Base-by-base conservation (phyloP, 1,284 basidiomycete species). In the Amylostereum chailletii region DNA sequence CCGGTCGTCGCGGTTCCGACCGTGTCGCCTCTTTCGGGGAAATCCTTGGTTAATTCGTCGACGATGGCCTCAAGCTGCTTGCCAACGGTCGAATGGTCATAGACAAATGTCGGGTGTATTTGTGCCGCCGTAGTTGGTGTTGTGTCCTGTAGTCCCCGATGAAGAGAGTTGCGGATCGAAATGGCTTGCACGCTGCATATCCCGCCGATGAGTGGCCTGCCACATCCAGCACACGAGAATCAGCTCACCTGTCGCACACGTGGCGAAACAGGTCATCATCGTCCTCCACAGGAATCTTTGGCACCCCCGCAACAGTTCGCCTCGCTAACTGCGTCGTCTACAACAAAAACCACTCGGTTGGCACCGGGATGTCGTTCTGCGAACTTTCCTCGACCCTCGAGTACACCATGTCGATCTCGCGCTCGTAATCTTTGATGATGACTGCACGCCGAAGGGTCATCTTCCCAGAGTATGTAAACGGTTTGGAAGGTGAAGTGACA, bases 241-340 rank as follows among this genome's bases (percentile, higher is more conserved):
- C 19, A 19, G 19, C 19, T 19, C 39, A 66, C 70, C 71, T 72
- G 53, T 74, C 71, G 48, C 68, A 68, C 4, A 71, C 71, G 31
- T 61, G 56, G 26, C 65, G 60, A 55, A 75, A 74, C 4, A 74
- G 53, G 49, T 75, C 71, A 9, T 59, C 65, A 11, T 57, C 50
- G 45, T 70, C 67, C 3, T 51, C 34, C 11, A 65, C 45, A 3
- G 47, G 9, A 5, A 51, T 46, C 7, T 47, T 46, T 26, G 69
- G 46, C 9, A 66, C 64, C 5, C 53, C 58, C 27, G 53, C 36
- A 9, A 68, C 58, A 2, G 63, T 55, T 2, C 49, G 48, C 10
- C 60, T 58, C 4, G 69, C 58, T 45, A 66, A 70, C 0, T 54
- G 51, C 7, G 55, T 49, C 1, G 62, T 56, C 49, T 50, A 52